These are phyloP conservation scores for Coemansia aciculifera DNA, from an alignment of 192 early-diverging fungal genomes.

Conservation along the genomic window DNA sequence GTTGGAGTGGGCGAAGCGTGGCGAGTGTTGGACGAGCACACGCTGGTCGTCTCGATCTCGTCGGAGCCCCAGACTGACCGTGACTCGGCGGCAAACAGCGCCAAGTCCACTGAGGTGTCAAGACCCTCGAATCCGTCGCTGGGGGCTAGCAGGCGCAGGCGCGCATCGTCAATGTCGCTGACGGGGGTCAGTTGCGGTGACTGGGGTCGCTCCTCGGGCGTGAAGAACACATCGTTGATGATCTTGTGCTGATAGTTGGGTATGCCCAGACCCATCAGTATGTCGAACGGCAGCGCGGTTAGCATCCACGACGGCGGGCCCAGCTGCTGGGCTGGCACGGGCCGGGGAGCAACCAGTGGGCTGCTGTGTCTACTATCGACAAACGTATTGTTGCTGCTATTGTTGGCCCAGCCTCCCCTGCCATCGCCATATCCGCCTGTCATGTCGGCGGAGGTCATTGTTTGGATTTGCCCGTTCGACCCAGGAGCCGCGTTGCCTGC, in stretches of 20 bases:
- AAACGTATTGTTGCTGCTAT: constrained; percentile 15
- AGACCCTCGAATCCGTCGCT: constrained; percentile 39
- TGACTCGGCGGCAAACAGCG: constrained; percentile 43
- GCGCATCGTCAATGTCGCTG: constrained; percentile 47
- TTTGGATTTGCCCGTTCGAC: constrained; percentile 15
- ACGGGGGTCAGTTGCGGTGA: constrained; percentile 52
- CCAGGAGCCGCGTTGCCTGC: constrained; percentile 5
- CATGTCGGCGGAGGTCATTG: constrained; percentile 14
- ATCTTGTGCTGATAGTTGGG: constrained; percentile 41
- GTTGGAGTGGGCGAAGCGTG: constrained; percentile 54
- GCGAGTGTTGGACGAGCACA: constrained; percentile 33
- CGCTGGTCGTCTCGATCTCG: constrained; percentile 41
- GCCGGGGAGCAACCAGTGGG: constrained; percentile 51
- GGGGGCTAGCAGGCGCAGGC: constrained; percentile 30
- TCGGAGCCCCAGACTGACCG: constrained; percentile 38
- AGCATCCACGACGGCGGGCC: constrained; percentile 49
- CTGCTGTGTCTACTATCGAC: constrained; percentile 22
- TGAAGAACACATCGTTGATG: constrained; percentile 56
- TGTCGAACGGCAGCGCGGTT: constrained; percentile 45
- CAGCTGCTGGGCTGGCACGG: constrained; percentile 49
- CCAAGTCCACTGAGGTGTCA: constrained; percentile 44
- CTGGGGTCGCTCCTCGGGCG: constrained; percentile 47
- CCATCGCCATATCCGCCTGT: not conserved
- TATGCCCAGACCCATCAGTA: constrained; percentile 36
- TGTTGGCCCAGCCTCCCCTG: constrained; percentile 17